These are phyloP conservation scores for Chlorociboria aeruginascens DNA, from an alignment of 495 filamentous ascomycete genomes.

Conservation along the genomic window DNA sequence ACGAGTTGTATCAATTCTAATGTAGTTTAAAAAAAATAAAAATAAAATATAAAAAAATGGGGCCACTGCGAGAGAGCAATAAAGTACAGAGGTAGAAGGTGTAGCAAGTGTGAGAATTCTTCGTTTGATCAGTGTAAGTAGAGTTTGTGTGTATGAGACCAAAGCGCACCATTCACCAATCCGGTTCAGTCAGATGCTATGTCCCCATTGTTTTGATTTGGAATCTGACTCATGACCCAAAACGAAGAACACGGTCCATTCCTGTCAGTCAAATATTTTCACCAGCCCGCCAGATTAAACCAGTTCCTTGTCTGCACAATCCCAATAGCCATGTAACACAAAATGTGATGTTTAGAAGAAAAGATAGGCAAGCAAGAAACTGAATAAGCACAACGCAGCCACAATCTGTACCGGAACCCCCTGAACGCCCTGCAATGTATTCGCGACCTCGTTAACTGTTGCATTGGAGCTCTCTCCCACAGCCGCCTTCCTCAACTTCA, in stretches of 20 bases:
- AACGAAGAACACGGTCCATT: no score
- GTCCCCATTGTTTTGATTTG: no score
- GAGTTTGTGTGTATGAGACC: not conserved
- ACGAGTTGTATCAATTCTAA: no score
- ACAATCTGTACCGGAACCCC: constrained; percentile 73
- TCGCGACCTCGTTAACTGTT: constrained; percentile 35
- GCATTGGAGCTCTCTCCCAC: constrained; percentile 31
- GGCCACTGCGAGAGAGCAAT: constrained; percentile 1
- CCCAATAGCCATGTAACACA: no score
- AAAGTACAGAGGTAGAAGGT: constrained; percentile 4
- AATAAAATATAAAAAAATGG: no score
- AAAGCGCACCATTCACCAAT: no score
- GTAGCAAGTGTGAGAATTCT: constrained; percentile 2
- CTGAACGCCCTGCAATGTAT: constrained; percentile 36
- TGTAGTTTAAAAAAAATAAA: not conserved
- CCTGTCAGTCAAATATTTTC: no score
- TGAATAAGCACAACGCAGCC: constrained; percentile 71
- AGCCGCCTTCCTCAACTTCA: constrained; percentile 56
- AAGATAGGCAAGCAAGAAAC: constrained; percentile 88
- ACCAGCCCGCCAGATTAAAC: no score
- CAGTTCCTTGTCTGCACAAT: no score
- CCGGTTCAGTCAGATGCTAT: no score
- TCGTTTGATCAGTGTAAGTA: not conserved
- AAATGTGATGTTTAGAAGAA: constrained; percentile 54
- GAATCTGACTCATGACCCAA: no score